Evolutionary conservation across 2,329 filamentous ascomycete species (phyloP), one percentile per base, ranked within the genome.

Genomic region (Magnaporthiopsis incrustans): DNA sequence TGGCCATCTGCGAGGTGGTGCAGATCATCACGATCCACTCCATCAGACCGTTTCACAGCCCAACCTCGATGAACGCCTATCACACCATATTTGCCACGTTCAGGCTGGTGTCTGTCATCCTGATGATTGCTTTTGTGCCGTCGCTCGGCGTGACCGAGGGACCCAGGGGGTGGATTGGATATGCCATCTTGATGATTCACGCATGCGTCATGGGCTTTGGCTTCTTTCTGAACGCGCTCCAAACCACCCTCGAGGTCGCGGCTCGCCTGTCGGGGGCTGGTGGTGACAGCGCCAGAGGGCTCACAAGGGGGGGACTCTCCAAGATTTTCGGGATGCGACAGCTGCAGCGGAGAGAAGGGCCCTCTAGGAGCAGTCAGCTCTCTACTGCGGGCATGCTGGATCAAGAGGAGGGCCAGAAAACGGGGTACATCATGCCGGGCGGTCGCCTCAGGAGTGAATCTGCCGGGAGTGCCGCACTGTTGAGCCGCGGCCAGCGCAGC

Each of bases 51-150:
- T 99, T 96, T 71, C 89, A 94, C 66, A 87, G 88, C 2, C 87
- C 93, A 27, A 98, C 95, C 0, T 97, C 94, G 33, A 99, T 99
- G 95, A 98, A 98, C 73, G 86, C 91, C 12, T 97, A 97, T 69
- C 93, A 98, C 71, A 91, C 89, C 2, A 86, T 92, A 67, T 97
- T 97, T 75, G 86, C 92, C 0, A 78, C 83, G 2, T 79, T 96
- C 18, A 87, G 95, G 44, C 88, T 97, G 38, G 77, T 91, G 60
- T 89, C 89, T 0, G 83, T 92, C 60, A 79, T 94, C 64, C 78
- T 94, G 64, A 92, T 90, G 80, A 85, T 92, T 44, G 82, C 93
- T 1, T 99, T 99, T 74, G 86, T 93, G 15, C 92, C 94, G 1
- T 89, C 89, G 1, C 82, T 99, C 3, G 88, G 87, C 27, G 88